Conservation (phyloP, 2,329 filamentous ascomycete species). For the Botrytis sinoallii region DNA sequence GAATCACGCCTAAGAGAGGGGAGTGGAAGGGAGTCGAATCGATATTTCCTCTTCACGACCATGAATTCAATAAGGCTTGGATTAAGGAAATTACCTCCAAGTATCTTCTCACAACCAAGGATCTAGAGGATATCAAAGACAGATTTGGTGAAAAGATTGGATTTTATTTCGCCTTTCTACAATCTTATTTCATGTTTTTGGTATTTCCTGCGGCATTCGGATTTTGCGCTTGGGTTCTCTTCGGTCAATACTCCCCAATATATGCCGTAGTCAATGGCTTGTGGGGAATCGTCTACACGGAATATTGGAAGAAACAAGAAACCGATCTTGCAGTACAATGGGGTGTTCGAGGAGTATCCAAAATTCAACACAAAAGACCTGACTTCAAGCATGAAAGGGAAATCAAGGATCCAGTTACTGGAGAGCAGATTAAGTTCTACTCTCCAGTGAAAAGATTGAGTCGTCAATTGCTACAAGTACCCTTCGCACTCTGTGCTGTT, state of each 20-base stretch:
- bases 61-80: slow-evolving; percentile 70
- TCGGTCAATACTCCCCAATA: slow-evolving; percentile 78
- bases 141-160: slow-evolving; percentile 81
- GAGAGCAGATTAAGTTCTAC: slow-evolving; percentile 60
- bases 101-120: slow-evolving; percentile 60
- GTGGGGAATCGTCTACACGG: slow-evolving; percentile 88
- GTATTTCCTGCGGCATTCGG: slow-evolving; percentile 80
- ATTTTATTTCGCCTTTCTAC: slow-evolving; percentile 93
- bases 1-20: slow-evolving; percentile 65
- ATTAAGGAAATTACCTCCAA: slow-evolving; percentile 72
- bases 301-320: slow-evolving; percentile 96
- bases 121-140: slow-evolving; percentile 73
- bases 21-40: slow-evolving; percentile 71
- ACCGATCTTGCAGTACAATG: slow-evolving; percentile 81
- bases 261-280: slow-evolving; percentile 76
- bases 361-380: slow-evolving; percentile 71
- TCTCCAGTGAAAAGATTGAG: slow-evolving; percentile 59
- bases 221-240: slow-evolving; percentile 71
- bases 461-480: slow-evolving; percentile 63
- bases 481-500: slow-evolving; percentile 74
- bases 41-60: slow-evolving; percentile 77
- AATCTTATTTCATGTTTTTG: slow-evolving; percentile 84
- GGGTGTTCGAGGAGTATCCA: slow-evolving; percentile 81
- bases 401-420: slow-evolving; percentile 70
- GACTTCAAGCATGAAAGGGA: slow-evolving; percentile 79